Evolutionary conservation across 768 basidiomycete genomes (phyloP), one percentile per base, ranked within the genome.

Genomic region (Atractiella rhizophila): DNA sequence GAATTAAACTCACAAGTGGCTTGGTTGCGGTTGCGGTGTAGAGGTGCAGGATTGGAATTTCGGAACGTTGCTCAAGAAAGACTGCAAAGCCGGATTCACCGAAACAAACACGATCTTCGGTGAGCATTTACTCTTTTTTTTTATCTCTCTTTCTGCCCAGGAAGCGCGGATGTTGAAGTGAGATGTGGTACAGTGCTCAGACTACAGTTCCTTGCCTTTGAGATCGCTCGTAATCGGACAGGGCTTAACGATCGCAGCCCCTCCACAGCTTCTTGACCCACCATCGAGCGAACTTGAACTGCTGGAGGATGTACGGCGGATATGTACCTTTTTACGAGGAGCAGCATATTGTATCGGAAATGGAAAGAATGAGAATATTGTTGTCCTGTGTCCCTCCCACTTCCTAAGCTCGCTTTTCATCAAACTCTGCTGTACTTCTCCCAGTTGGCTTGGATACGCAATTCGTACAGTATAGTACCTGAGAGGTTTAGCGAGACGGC

Each of bases 41-140:
- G 9, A 8, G 32, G 13, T 18, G 26, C 11, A 5, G 11, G 33
- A 24, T 6, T 19, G 4, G 26, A 96, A 96, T 66, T 94, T 94
- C 60, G 91, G 91, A 16, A 94, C 81, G 2, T 64, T 98, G 49
- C 76, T 98, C 48, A 70, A 91, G 37, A 74, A 69, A 35, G 70
- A 91, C 53, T 68, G 75, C 28, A 64, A 62, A 35, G 65, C 69
- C 42, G 82, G 86, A 56, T 98, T 96, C 58, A 71, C 69, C 10
- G 77, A 96, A 64, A 68, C 65, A 25, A 98, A 96, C 62, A 79
- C 83, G 5, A 88, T 94, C 48, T 85, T 98, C 54, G 86, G 85
- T 78, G 54, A 16, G 68, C 33, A 8, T 12, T 13, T 28, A 5
- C 56, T 24, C 7, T 8, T 15, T 23, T 24, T 6, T 16, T 43